These are phyloP conservation scores for Amborella trichopoda DNA, from an alignment of 164 flowering plant genomes.

Conservation along the genomic window DNA sequence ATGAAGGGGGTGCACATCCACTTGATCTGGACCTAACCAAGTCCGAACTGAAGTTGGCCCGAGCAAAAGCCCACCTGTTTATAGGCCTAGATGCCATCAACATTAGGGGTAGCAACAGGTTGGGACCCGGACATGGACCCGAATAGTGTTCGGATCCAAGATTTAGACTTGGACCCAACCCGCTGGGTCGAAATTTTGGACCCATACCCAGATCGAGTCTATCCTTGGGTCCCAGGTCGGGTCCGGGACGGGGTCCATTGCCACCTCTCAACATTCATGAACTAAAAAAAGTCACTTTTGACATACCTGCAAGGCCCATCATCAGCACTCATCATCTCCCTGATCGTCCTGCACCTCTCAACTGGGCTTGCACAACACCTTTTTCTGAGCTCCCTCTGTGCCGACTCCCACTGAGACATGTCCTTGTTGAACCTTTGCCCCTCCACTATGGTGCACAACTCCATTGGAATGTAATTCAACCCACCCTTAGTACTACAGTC, in stretches of 20 bases:
- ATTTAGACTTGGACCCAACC: not conserved
- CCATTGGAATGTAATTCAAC: slow-evolving; percentile 58
- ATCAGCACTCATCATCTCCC: slow-evolving; percentile 21
- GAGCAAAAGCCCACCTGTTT: too few relatives aligned
- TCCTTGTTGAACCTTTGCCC: slow-evolving; percentile 69
- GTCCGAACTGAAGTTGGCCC: too few relatives aligned
- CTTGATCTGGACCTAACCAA: too few relatives aligned
- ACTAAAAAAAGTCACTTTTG: not conserved
- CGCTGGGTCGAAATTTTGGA: not conserved
- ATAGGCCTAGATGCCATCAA: too few relatives aligned
- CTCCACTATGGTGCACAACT: slow-evolving; percentile 54
- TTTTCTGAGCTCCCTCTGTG: slow-evolving; percentile 16
- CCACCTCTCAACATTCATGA: not conserved
- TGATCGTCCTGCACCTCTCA: slow-evolving; percentile 26
- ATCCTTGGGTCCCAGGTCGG: too few relatives aligned
- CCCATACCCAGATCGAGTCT: not conserved
- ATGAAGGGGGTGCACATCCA: too few relatives aligned
- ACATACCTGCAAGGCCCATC: slow-evolving; percentile 72
- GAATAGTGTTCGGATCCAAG: not conserved
- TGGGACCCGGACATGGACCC: not conserved
- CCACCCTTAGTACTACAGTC: slow-evolving; percentile 37
- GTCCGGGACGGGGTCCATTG: not conserved
- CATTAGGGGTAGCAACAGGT: too few relatives aligned
- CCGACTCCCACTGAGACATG: slow-evolving; percentile 10
- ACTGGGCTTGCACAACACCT: slow-evolving; percentile 24